Evolutionary conservation across 495 filamentous ascomycete genomes (phyloP).

Genomic region (Aspergillus bertholletiae): DNA sequence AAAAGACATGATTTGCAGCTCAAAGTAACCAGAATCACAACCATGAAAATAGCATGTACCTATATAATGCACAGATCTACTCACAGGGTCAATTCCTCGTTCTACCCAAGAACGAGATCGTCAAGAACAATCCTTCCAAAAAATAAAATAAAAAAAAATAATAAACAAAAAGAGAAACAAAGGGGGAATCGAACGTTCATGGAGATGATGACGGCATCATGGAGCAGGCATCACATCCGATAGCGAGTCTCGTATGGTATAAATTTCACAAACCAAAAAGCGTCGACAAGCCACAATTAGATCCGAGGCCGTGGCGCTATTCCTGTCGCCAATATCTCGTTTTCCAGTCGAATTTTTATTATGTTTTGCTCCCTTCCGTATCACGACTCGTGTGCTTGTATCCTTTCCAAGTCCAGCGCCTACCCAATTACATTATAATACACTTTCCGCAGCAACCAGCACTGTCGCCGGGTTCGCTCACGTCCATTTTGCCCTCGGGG

Average conservation of each 20-base stretch:
- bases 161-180: conserved; percentile 32
- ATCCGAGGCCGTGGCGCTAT: conserved; percentile 10
- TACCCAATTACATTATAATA: conserved; percentile 73
- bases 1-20: neutral
- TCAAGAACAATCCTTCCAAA: conserved; percentile 16
- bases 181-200: conserved; percentile 47
- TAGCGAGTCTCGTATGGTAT: conserved; percentile 27
- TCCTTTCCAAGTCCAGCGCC: conserved; percentile 20
- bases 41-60: conserved; percentile 18
- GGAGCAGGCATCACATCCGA: conserved; percentile 34
- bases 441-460: conserved; percentile 85
- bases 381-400: conserved; percentile 21
- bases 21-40: conserved; percentile 4
- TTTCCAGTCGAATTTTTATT: conserved; percentile 14
- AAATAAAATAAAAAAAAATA: conserved; percentile 6
- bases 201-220: conserved; percentile 44
- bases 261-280: conserved; percentile 24
- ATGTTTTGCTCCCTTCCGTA: conserved; percentile 16
- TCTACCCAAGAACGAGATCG: conserved; percentile 2
- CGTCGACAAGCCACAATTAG: conserved; percentile 17
- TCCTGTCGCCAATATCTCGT: conserved; percentile 15
- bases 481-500: conserved; percentile 69
- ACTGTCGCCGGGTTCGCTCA: conserved; percentile 65
- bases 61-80: conserved; percentile 22
- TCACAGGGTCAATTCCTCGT: conserved; percentile 13